Evolutionary conservation across 306 rosid genomes (phyloP).

Genomic region (Astragalus glycyphyllos): DNA sequence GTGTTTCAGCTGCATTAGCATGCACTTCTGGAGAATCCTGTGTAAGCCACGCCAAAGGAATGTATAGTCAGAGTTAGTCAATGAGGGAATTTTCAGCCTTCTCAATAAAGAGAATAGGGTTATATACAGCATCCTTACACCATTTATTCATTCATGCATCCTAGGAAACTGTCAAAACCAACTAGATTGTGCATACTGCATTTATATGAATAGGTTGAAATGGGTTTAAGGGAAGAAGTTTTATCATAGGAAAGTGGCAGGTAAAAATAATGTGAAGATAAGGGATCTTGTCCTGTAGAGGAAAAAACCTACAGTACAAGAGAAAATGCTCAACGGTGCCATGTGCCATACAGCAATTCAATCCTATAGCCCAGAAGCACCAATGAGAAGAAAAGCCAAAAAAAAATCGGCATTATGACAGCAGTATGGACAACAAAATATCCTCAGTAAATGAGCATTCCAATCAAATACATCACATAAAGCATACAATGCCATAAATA

Average conservation of each 20-base stretch:
- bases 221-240: background rate
- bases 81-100: background rate
- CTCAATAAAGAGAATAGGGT: constrained; percentile 26
- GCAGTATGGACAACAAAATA: background rate
- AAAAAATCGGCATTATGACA: background rate
- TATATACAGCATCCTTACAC: constrained; percentile 10
- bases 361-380: background rate
- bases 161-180: constrained; percentile 21
- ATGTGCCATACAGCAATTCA: background rate
- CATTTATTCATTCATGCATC: constrained; percentile 20
- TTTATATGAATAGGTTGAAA: background rate
- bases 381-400: background rate
- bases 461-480: constrained; percentile 8
- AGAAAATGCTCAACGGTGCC: background rate
- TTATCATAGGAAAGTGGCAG: constrained; percentile 4
- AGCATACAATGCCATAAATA: background rate
- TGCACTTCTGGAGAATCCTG: constrained; percentile 98
- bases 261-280: background rate
- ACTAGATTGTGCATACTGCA: background rate
- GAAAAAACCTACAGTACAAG: background rate
- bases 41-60: constrained; percentile 43
- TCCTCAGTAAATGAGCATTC: background rate
- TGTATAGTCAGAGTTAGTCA: constrained; percentile 26
- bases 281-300: background rate
- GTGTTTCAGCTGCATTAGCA: constrained; percentile 95